Percentiles rank a stretch among this genome's conserved stretches.
These are phyloP conservation scores for Paecilomyces formosus DNA, from an alignment of 2,329 filamentous ascomycete genomes.

Conservation along the genomic window DNA sequence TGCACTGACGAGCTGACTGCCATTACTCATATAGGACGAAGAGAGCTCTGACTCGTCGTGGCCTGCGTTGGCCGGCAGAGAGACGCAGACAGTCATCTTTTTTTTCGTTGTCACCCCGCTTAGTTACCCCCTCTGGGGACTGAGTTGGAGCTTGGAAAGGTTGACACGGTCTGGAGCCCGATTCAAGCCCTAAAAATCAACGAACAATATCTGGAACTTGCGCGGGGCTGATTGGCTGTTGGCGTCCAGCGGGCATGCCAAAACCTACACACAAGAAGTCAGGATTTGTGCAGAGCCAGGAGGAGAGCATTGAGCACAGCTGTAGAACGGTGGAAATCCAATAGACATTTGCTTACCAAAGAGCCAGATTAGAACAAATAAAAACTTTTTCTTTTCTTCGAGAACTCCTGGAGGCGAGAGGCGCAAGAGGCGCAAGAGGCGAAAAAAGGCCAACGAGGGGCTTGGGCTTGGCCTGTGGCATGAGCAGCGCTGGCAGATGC, in stretches of 20 bases:
- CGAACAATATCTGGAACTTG: neutral
- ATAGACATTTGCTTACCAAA: neutral
- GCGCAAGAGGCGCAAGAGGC: conserved; percentile 1
- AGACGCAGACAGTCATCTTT: conserved; percentile 25
- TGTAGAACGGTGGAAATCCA: neutral
- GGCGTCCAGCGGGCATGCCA: neutral
- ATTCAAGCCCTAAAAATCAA: conserved; percentile 1
- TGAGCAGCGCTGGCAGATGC: conserved; percentile 6
- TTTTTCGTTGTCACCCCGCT: conserved; percentile 2
- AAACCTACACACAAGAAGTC: neutral
- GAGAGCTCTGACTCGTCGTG: conserved; percentile 5
- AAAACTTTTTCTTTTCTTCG: neutral
- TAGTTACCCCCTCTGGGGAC: neutral
- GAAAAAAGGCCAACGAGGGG: neutral
- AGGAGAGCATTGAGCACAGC: neutral
- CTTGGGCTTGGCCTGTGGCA: neutral
- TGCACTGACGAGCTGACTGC: conserved; percentile 3
- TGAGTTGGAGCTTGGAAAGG: neutral
- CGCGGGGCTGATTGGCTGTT: neutral
- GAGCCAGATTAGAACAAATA: neutral
- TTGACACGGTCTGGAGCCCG: neutral
- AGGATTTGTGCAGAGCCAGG: neutral
- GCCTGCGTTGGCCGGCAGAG: conserved; percentile 15
- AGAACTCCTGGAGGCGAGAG: neutral
- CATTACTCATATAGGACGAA: conserved; percentile 4